phyloP scores from a whole-genome alignment of 495 filamentous ascomycete genomes.

The Hypoxylon rickii region DNA sequence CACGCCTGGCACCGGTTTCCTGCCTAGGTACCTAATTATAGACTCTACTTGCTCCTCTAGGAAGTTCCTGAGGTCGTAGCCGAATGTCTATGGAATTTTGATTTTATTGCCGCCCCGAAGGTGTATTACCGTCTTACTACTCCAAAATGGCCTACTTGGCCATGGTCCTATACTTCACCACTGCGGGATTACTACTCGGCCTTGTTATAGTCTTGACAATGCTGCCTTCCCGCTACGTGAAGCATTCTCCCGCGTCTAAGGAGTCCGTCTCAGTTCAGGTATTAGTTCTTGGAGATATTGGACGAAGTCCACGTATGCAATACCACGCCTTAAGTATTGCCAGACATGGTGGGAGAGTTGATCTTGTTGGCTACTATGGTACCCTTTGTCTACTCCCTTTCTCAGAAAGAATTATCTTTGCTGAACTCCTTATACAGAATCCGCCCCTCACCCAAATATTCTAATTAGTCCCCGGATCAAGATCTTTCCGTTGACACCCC shows the following conservation, averaged over 20 bases:
- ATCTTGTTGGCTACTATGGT: constrained; percentile 90
- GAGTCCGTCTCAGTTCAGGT: constrained; percentile 66
- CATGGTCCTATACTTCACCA: constrained; percentile 30
- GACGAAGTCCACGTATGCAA: constrained; percentile 95
- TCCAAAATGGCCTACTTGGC: constrained; percentile 33
- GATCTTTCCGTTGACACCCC: constrained; percentile 65
- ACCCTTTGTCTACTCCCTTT: constrained; percentile 4
- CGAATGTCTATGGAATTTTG: not conserved
- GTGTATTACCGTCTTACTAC: constrained; percentile 18
- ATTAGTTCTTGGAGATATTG: constrained; percentile 97
- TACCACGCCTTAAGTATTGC: constrained; percentile 96
- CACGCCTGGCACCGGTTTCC: too few relatives aligned
- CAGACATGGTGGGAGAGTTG: constrained; percentile 75
- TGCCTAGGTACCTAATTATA: too few relatives aligned
- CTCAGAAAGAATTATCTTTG: constrained; percentile 3
- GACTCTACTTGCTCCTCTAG: too few relatives aligned
- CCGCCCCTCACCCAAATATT: constrained; percentile 73
- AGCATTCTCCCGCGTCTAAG: constrained; percentile 31
- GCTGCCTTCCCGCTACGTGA: constrained; percentile 34
- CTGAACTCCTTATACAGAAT: constrained; percentile 38
- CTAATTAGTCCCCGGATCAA: constrained; percentile 64
- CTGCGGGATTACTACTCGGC: constrained; percentile 27
- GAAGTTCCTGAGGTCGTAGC: not conserved
- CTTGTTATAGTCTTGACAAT: constrained; percentile 15
- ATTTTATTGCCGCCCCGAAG: not conserved